phyloP scores from a whole-genome alignment of 306 rosid species.

The Sicyos edulis region DNA sequence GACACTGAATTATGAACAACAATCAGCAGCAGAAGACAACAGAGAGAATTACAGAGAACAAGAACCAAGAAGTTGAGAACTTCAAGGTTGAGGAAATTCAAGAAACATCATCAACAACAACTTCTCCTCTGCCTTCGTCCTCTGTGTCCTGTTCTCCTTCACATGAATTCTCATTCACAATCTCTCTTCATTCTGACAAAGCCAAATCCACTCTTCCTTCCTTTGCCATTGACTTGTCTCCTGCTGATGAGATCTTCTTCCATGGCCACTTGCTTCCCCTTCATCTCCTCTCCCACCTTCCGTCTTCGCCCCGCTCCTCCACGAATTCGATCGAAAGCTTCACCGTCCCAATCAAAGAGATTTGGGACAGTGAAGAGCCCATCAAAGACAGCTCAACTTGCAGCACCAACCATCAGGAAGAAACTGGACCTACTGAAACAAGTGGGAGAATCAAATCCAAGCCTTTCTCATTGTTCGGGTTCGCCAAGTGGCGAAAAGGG shows the following conservation, averaged over 20 bases:
- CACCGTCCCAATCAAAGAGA: slow-evolving; percentile 46
- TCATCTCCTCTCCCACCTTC: slow-evolving; percentile 78
- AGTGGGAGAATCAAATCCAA: slow-evolving; percentile 50
- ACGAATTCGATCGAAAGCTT: slow-evolving; percentile 37
- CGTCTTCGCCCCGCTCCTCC: slow-evolving; percentile 73
- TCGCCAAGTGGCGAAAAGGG: slow-evolving; percentile 47
- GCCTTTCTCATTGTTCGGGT: slow-evolving; percentile 54
- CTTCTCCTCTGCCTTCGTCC: neutral
- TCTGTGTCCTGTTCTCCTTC: slow-evolving; percentile 65
- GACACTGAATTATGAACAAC: slow-evolving; percentile 21
- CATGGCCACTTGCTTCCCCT: slow-evolving; percentile 97
- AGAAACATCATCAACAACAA: no score
- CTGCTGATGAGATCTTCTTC: slow-evolving; percentile 96
- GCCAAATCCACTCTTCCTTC: slow-evolving; percentile 39
- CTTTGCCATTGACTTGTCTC: slow-evolving; percentile 74
- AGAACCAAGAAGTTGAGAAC: slow-evolving; percentile 1
- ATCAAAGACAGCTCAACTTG: slow-evolving; percentile 9
- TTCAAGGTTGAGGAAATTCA: neutral
- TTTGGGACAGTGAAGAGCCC: no score
- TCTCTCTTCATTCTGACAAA: slow-evolving; percentile 55
- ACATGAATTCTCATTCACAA: slow-evolving; percentile 90
- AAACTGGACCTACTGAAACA: slow-evolving; percentile 16
- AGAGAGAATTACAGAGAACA: slow-evolving; percentile 28
- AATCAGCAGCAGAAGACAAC: slow-evolving; percentile 32
- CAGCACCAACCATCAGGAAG: neutral